phyloP scores from a whole-genome alignment of 805 yeast genomes.

The Candida parachauliodes region DNA sequence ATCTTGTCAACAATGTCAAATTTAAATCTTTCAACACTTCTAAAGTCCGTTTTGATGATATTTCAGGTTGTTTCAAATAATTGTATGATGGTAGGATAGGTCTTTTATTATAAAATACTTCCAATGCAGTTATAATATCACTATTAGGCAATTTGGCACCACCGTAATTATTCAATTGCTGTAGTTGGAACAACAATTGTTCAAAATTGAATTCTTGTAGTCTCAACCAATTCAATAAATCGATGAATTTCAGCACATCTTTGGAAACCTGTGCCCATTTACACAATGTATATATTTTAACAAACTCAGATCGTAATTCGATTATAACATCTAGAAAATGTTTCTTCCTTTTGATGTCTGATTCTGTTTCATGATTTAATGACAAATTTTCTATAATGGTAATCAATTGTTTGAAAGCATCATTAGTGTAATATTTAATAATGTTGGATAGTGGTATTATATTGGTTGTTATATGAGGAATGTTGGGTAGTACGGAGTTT shows the following conservation, averaged over 20 bases:
- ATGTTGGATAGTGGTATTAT: conserved; percentile 62
- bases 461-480: conserved; percentile 74
- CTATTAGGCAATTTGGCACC: conserved; percentile 93
- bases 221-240: conserved; percentile 82
- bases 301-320: conserved; percentile 73
- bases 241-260: conserved; percentile 73
- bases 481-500: conserved; percentile 17
- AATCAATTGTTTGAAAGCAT: conserved; percentile 60
- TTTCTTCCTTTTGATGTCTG: conserved; percentile 64
- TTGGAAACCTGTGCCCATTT: conserved; percentile 82
- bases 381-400: conserved; percentile 61
- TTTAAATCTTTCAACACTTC: conserved; percentile 66
- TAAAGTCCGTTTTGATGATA: conserved; percentile 55
- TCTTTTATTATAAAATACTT: conserved; percentile 73
- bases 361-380: conserved; percentile 36
- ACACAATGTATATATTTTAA: conserved; percentile 77
- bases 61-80: conserved; percentile 45
- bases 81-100: conserved; percentile 70
- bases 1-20: conserved; percentile 65
- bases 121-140: conserved; percentile 82
- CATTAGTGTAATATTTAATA: conserved; percentile 54
- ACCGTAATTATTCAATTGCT: conserved; percentile 65
- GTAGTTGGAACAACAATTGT: conserved; percentile 59
- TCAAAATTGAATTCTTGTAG: conserved; percentile 70
- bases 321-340: conserved; percentile 67